Base-by-base conservation (phyloP, 2,329 filamentous ascomycete species). In the Remersonia thermophila region DNA sequence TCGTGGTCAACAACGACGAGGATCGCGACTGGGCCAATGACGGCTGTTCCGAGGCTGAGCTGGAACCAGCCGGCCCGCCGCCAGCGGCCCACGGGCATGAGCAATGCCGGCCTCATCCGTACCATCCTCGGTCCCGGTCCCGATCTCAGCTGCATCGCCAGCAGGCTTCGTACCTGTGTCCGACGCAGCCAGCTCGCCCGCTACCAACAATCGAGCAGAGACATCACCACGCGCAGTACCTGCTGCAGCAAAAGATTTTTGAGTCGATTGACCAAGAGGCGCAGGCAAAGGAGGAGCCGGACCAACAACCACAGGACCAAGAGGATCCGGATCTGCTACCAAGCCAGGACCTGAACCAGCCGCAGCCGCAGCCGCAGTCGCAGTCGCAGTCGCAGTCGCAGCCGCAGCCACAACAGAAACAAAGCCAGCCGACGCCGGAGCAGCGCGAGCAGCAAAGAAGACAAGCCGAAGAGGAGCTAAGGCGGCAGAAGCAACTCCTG, bases 1-100 rank as follows among this genome's bases (percentile, higher is more conserved):
- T 79, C 1, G 72, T 80, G 7, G 69, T 76, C 12, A 77, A 73
- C 45, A 71, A 67, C 9, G 74, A 78, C 44, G 69, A 73, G 48
- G 67, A 69, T 49, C 68, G 78, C 10, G 61, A 62, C 27, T 59
- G 57, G 35, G 57, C 55, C 1, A 48, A 50, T 16, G 51, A 50
- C 16, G 17, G 27, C 5, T 28, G 7, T 14, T n/a, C 12, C 5
- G 27, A 28, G 13, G 26, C 20, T 29, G 23, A 37, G 3, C n/a
- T 8, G 8, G 17, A 3, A 7, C 18, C 30, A 13, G 27, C 11
- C 17, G 30, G 14, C 30, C 16, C 10, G 7, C 29, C 45, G 36
- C 20, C 9, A 9, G 20, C 20, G 20, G 5, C 20, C 5, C 5
- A 5, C 5, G 9, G 9, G 23, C 29, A 42, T 11, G 32, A 37